A percentile compares a stretch with the other conserved stretches of the same genome.
Conservation (phyloP, 331 rosid species). For the Arachis monticola region DNA sequence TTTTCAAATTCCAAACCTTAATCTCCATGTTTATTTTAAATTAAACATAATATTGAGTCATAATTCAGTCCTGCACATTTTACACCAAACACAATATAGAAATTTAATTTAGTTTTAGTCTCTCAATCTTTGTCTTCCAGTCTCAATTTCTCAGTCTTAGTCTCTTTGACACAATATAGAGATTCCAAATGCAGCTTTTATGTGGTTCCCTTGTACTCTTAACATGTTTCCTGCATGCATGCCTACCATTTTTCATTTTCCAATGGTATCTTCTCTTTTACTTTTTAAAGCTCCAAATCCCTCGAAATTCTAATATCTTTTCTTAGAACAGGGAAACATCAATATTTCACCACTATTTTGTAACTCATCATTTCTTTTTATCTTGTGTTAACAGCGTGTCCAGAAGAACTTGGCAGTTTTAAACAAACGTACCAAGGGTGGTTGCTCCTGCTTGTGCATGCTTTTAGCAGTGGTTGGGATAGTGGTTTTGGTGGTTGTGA, state of each 20-base stretch:
- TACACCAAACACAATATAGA: no score
- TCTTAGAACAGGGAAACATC: slow-evolving; percentile 18
- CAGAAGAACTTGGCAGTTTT: slow-evolving; percentile 89
- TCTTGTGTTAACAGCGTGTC: slow-evolving; percentile 68
- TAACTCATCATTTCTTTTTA: slow-evolving; percentile 29
- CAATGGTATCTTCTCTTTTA: not conserved
- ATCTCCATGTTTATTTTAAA: no score
- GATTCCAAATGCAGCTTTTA: not conserved
- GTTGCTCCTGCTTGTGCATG: slow-evolving; percentile 95
- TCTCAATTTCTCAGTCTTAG: no score
- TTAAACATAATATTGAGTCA: no score
- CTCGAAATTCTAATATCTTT: slow-evolving; percentile 16
- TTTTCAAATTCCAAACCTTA: no score
- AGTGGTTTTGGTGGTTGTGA: slow-evolving; percentile 65
- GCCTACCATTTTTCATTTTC: not conserved
- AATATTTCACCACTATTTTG: slow-evolving; percentile 17
- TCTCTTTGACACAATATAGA: no score
- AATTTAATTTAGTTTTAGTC: no score
- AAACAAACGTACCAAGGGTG: slow-evolving; percentile 86
- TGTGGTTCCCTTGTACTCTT: not conserved
- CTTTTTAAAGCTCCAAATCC: slow-evolving; percentile 3
- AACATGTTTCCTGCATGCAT: not conserved
- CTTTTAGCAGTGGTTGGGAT: slow-evolving; percentile 77
- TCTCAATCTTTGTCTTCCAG: no score
- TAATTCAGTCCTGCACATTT: no score